Evolutionary conservation across 2,329 filamentous ascomycete genomes (phyloP), one percentile per base, ranked within the genome.

Genomic region (Arachnomyces sp.): DNA sequence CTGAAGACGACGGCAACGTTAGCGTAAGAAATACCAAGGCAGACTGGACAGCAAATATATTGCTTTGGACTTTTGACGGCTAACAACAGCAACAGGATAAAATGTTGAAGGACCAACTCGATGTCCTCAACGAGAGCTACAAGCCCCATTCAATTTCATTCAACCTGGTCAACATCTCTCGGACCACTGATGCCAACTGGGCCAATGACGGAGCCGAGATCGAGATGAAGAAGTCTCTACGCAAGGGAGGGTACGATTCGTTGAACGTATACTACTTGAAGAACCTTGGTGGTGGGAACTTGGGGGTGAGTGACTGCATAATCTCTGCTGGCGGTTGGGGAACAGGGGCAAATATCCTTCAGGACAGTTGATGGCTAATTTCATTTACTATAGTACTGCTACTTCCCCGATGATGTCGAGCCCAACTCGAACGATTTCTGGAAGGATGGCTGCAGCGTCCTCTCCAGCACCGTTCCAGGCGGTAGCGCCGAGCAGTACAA

Each of bases 181-280:
- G 67, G 48, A 73, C 65, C 28, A 60, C 67, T 42, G 77, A 77
- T 59, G 68, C 75, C 48, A 60, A 59, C 34, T 78, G 75, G 75
- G 74, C 75, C 25, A 63, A 61, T 28, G 70, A 67, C 40, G 55
- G 55, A 16, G 67, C 70, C 51, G 69, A 71, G 47, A 52, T 68
- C 34, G 62, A 47, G 7, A 74, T 78, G 71, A 79, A 78, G 55
- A 53, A 57, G 16, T 56, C 68, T 2, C 68, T 78, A 2, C 72
- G 74, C 15, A 60, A 67, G 43, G 75, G 76, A 38, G 69, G 55
- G 30, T 80, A 80, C 57, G 46, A 51, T 30, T 67, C 69, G 1
- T 64, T 78, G 28, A 80, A 80, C 55, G 61, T 80, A 44, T 79
- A 78, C 61, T 78, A 78, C 61, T 72, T 78, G 55, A 72, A 71